phyloP scores from a whole-genome alignment of 192 early-diverging fungal species.

The Ambispora gerdemannii region DNA sequence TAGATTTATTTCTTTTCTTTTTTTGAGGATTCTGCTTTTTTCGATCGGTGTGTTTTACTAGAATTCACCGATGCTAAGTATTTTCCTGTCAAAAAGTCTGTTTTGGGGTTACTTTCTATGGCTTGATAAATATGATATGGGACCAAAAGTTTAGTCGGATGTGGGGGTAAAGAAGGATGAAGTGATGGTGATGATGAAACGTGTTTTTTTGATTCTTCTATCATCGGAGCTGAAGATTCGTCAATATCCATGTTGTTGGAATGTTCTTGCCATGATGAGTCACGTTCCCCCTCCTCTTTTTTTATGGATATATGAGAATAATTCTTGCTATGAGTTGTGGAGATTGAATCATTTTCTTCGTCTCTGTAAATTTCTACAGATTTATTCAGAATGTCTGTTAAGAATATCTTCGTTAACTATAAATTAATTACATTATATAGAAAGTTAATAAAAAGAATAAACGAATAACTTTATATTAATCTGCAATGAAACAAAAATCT shows the following conservation, averaged over 20 bases:
- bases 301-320: conserved; percentile 36
- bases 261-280: background rate
- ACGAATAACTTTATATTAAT: background rate
- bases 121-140: conserved; percentile 56
- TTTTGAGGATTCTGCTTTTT: no score
- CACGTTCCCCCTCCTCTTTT: conserved; percentile 15
- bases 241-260: background rate
- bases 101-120: conserved; percentile 38
- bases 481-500: background rate
- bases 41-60: no score
- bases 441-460: background rate
- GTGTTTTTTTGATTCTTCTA: background rate
- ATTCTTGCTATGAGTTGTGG: conserved; percentile 32
- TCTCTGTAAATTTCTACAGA: conserved; percentile 40
- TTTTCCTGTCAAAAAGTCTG: conserved; percentile 50
- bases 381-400: conserved; percentile 42
- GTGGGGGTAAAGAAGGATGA: no score
- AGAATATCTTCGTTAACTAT: conserved; percentile 49
- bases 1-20: no score
- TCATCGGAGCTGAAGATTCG: background rate
- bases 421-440: background rate
- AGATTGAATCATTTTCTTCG: conserved; percentile 38
- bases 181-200: no score
- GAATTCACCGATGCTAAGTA: conserved; percentile 24
- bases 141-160: conserved; percentile 41